A percentile compares a stretch with the other conserved stretches of the same genome.
Conservation (phyloP, 1,139 yeast species). For the Citeromyces hawaiiensis region DNA sequence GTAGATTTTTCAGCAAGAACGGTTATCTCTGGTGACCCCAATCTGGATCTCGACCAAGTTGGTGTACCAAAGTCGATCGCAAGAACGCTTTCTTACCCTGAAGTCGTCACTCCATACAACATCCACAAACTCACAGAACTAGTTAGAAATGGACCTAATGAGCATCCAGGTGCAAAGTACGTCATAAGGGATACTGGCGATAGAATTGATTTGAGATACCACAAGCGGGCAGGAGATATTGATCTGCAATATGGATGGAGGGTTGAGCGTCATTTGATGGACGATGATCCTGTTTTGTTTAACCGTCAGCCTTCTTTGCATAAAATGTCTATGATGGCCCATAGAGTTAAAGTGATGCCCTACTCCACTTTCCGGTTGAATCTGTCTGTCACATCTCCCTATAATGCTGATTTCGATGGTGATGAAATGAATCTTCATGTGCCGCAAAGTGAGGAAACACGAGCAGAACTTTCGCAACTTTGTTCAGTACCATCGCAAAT, state of each 20-base stretch:
- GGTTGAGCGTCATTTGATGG: slow-evolving; percentile 96
- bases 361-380: slow-evolving; percentile 95
- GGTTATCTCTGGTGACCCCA: slow-evolving; percentile 98
- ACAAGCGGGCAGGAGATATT: slow-evolving; percentile 96
- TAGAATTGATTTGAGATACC: slow-evolving; percentile 92
- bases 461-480: slow-evolving; percentile 89
- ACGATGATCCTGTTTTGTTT: slow-evolving; percentile 92
- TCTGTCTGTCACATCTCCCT: slow-evolving; percentile 94
- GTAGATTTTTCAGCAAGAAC: slow-evolving; percentile 99
- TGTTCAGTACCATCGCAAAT: slow-evolving; percentile 97
- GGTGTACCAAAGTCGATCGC: slow-evolving; percentile 98
- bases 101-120: slow-evolving; percentile 93
- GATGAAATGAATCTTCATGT: slow-evolving; percentile 99
- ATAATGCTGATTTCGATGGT: slow-evolving; percentile 99
- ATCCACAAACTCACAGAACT: slow-evolving; percentile 85
- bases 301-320: slow-evolving; percentile 99
- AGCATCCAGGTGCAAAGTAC: slow-evolving; percentile 98
- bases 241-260: slow-evolving; percentile 98
- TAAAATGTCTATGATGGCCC: slow-evolving; percentile 99
- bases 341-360: slow-evolving; percentile 97
- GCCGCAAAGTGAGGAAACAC: slow-evolving; percentile 96
- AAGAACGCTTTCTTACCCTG: slow-evolving; percentile 90
- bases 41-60: slow-evolving; percentile 91
- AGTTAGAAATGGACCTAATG: slow-evolving; percentile 97
- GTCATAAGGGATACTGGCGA: slow-evolving; percentile 98